phyloP scores from a whole-genome alignment of 345 rosid species.

The Dovyalis caffra region DNA sequence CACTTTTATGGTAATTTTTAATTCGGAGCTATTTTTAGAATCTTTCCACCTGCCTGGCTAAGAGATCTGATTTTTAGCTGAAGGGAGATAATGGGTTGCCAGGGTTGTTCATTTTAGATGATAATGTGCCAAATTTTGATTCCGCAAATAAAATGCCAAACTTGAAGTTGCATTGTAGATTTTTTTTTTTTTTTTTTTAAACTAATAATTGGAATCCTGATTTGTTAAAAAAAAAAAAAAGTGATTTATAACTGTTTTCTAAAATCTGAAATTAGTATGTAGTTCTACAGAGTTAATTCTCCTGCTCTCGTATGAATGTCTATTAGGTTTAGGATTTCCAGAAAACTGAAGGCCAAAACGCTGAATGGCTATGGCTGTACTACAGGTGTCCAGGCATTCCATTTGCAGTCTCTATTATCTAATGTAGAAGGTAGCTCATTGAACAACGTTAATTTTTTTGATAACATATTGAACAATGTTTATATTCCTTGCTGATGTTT shows the following conservation, averaged over 20 bases:
- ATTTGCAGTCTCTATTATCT: neutral
- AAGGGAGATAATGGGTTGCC: neutral
- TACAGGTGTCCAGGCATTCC: neutral
- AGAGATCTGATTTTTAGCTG: neutral
- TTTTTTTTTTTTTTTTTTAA: neutral
- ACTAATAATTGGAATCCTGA: neutral
- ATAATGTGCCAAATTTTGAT: neutral
- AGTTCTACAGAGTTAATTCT: no score
- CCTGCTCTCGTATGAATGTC: no score
- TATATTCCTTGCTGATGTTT: neutral
- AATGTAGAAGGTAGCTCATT: neutral
- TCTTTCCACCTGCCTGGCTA: neutral
- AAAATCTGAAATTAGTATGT: neutral
- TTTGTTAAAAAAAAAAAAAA: neutral
- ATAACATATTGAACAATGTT: no score
- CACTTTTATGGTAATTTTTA: neutral
- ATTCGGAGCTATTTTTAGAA: slow-evolving; percentile 1
- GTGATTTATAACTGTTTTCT: neutral
- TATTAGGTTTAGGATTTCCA: neutral
- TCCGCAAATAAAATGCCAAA: neutral
- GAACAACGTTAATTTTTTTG: neutral
- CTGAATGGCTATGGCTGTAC: neutral
- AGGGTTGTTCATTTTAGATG: neutral
- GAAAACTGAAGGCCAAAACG: neutral
- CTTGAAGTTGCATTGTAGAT: neutral